These are phyloP conservation scores for Tritrichomonas musculus DNA, from an alignment of 208 protist genomes.

Conservation along the genomic window DNA sequence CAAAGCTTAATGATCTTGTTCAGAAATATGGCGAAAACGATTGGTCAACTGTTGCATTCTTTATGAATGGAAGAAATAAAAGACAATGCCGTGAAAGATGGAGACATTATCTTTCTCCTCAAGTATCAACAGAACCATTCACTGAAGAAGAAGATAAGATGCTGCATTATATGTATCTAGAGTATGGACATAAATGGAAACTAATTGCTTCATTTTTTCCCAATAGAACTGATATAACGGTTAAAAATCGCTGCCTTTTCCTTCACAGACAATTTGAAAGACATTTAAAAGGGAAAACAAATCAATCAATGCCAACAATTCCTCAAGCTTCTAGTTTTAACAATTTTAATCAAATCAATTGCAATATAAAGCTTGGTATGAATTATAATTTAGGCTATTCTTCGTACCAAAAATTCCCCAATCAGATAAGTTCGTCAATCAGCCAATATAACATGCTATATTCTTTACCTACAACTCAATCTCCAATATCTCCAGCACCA, in stretches of 20 bases:
- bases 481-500: too few relatives aligned
- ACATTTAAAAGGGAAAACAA: too few relatives aligned
- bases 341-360: too few relatives aligned
- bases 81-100: neutral
- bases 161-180: neutral
- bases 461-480: too few relatives aligned
- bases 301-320: too few relatives aligned
- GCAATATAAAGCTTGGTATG: too few relatives aligned
- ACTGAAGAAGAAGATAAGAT: neutral
- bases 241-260: neutral
- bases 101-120: neutral
- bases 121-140: neutral
- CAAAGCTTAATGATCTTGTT: neutral
- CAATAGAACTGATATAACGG: neutral
- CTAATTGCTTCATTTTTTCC: conserved; percentile 11
- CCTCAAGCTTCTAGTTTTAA: too few relatives aligned
- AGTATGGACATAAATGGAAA: neutral
- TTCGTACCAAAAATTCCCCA: too few relatives aligned
- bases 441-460: too few relatives aligned
- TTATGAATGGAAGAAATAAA: neutral
- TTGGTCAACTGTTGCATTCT: neutral
- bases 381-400: too few relatives aligned
- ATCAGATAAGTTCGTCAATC: too few relatives aligned
- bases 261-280: too few relatives aligned
- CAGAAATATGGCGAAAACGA: neutral